Evolutionary conservation across 352 stramenopile genomes (phyloP).

Genomic region (Phytophthora meadii): DNA sequence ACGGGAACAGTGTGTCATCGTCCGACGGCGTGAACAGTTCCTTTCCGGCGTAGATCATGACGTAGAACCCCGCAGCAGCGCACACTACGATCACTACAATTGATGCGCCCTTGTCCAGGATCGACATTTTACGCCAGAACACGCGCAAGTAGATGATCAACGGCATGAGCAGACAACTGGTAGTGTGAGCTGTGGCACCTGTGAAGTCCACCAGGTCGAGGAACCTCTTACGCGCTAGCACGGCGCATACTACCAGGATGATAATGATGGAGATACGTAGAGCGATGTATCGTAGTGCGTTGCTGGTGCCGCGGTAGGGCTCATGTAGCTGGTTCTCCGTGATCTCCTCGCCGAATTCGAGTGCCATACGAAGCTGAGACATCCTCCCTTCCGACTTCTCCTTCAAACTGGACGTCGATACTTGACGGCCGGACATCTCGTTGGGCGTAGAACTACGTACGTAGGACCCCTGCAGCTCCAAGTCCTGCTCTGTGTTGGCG

Average conservation of each 20-base stretch:
- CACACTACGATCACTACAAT: conserved; percentile 55
- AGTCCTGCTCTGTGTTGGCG: conserved; percentile 31
- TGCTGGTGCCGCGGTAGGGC: conserved; percentile 48
- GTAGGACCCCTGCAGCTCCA: conserved; percentile 42
- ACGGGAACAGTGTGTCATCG: conserved; percentile 56
- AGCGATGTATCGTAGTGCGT: conserved; percentile 51
- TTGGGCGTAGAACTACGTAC: conserved; percentile 41
- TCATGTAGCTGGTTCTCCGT: conserved; percentile 30
- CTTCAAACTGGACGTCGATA: conserved; percentile 28
- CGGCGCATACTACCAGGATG: conserved; percentile 48
- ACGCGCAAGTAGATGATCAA: conserved; percentile 64
- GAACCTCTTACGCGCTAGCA: conserved; percentile 56
- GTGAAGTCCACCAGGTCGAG: conserved; percentile 65
- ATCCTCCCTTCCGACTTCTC: conserved; percentile 36
- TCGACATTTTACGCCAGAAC: conserved; percentile 47
- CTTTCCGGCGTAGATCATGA: conserved; percentile 60
- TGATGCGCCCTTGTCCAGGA: conserved; percentile 50
- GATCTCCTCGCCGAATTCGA: conserved; percentile 48
- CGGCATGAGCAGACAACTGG: conserved; percentile 62
- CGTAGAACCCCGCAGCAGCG: conserved; percentile 52
- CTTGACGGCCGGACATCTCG: conserved; percentile 17
- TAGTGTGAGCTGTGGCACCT: conserved; percentile 55
- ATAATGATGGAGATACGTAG: conserved; percentile 53
- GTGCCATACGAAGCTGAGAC: conserved; percentile 44
- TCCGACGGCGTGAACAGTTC: conserved; percentile 54